Percentiles rank a stretch among this genome's conserved stretches.
These are phyloP conservation scores for Aureobasidium namibiae DNA, from an alignment of 2,329 filamentous ascomycete genomes.

Conservation along the genomic window DNA sequence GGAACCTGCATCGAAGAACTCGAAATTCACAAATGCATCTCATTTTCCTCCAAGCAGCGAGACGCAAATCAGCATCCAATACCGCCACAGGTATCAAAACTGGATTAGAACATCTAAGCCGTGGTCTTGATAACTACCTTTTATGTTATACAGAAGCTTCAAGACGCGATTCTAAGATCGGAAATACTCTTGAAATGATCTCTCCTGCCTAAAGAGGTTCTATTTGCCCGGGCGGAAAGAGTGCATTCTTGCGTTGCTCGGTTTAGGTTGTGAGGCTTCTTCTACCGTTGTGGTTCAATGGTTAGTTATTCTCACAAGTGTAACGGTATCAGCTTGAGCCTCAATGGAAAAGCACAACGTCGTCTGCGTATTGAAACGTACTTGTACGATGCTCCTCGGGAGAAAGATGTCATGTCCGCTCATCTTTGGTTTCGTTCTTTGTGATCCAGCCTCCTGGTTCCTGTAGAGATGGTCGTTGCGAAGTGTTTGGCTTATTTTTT, in stretches of 20 bases:
- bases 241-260: neutral
- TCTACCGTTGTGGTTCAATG: neutral
- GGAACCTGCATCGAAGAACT: neutral
- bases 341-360: neutral
- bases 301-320: neutral
- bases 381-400: neutral
- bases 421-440: neutral
- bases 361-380: neutral
- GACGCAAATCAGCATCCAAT: neutral
- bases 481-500: neutral
- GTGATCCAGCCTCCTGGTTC: neutral
- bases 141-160: neutral
- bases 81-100: neutral
- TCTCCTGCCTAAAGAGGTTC: too few species aligned
- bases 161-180: neutral
- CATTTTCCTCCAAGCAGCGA: neutral
- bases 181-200: too few species aligned
- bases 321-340: neutral
- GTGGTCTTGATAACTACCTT: neutral
- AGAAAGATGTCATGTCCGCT: neutral
- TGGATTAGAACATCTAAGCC: neutral
- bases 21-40: neutral
- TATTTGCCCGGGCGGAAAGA: neutral
- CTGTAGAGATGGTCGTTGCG: neutral
- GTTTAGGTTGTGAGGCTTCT: neutral